These are phyloP conservation scores for Aegle marmelos DNA, from an alignment of 345 rosid genomes.

Conservation along the genomic window DNA sequence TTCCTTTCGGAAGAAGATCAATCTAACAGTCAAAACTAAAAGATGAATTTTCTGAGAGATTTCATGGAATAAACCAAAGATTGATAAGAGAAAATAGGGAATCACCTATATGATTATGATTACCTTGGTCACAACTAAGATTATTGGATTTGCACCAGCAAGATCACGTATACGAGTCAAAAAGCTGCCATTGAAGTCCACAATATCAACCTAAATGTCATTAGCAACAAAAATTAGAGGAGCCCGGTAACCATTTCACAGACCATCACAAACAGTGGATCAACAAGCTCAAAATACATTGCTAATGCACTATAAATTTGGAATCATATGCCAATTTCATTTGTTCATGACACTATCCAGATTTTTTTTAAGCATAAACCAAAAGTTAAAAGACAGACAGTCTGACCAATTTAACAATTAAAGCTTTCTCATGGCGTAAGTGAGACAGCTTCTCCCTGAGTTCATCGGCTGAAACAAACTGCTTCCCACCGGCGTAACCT, in stretches of 20 bases:
- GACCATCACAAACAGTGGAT: background rate
- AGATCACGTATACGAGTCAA: constrained; percentile 90
- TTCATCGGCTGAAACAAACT: constrained; percentile 79
- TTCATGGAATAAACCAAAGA: background rate
- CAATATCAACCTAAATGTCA: constrained; percentile 77
- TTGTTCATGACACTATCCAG: background rate
- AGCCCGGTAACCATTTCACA: background rate
- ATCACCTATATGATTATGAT: background rate
- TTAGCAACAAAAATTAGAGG: constrained; percentile 12
- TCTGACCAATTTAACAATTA: constrained; percentile 79
- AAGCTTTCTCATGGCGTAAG: constrained; percentile 70
- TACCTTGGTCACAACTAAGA: constrained; percentile 89
- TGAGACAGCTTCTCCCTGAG: constrained; percentile 85
- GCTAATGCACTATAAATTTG: background rate
- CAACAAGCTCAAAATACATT: background rate
- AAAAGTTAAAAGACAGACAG: background rate
- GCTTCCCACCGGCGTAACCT: constrained; percentile 90
- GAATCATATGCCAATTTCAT: background rate
- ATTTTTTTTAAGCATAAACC: background rate
- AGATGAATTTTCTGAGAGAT: constrained; percentile 1
- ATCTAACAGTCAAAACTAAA: constrained; percentile 39
- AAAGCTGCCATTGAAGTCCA: constrained; percentile 94
- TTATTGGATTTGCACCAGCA: constrained; percentile 88
- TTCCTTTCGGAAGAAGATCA: constrained; percentile 93
- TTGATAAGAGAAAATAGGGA: background rate